These are phyloP conservation scores for Trametes cingulata DNA, from an alignment of 768 basidiomycete genomes.

Conservation along the genomic window DNA sequence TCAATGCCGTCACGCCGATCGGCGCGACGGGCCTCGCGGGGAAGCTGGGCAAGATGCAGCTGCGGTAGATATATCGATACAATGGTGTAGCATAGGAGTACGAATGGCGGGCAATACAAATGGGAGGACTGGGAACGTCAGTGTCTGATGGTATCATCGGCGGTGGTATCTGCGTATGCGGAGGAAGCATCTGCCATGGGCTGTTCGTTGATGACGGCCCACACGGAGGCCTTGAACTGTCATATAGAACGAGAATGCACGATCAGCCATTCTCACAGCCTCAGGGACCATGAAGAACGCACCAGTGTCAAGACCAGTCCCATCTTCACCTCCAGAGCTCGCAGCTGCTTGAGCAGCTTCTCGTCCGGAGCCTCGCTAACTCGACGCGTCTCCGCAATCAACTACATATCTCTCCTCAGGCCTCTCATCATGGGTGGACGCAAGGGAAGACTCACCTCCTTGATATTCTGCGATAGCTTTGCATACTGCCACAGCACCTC, in stretches of 20 bases:
- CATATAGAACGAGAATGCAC: neutral
- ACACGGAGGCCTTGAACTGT: slow-evolving; percentile 95
- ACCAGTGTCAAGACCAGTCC: slow-evolving; percentile 92
- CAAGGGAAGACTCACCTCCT: slow-evolving; percentile 55
- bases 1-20: slow-evolving; percentile 53
- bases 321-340: slow-evolving; percentile 91
- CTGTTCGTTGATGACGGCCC: slow-evolving; percentile 89
- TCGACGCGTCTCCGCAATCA: slow-evolving; percentile 64
- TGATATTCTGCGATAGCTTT: slow-evolving; percentile 79
- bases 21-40: slow-evolving; percentile 29
- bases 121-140: slow-evolving; percentile 6
- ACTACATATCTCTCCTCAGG: slow-evolving; percentile 37
- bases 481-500: slow-evolving; percentile 93
- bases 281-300: slow-evolving; percentile 27
- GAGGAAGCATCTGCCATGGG: slow-evolving; percentile 36
- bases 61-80: slow-evolving; percentile 29
- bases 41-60: slow-evolving; percentile 30
- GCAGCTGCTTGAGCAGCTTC: slow-evolving; percentile 69
- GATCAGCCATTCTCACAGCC: neutral
- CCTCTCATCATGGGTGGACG: neutral
- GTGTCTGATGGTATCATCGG: slow-evolving; percentile 26
- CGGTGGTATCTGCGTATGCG: slow-evolving; percentile 25
- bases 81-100: slow-evolving; percentile 12
- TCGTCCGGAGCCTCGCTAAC: slow-evolving; percentile 80
- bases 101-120: slow-evolving; percentile 1